Percentiles rank a stretch among this genome's conserved stretches.
Evolutionary conservation across 139 green algal species (phyloP).

Genomic region (Coccomyxa sp.): DNA sequence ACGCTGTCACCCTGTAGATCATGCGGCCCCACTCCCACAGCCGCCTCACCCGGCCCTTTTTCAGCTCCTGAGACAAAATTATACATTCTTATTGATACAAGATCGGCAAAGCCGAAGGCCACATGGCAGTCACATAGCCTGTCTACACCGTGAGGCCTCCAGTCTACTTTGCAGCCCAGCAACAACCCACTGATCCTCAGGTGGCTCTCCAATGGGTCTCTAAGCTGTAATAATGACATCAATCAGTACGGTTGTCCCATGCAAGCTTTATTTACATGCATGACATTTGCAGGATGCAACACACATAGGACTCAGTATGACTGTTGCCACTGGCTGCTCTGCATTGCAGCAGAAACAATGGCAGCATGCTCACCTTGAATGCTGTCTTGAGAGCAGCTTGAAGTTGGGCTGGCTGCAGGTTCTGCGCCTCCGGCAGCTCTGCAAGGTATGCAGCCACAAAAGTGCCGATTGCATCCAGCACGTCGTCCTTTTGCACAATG

Average conservation of each 20-base stretch:
- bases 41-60: conserved; percentile 28
- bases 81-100: not conserved
- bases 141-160: not conserved
- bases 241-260: no score
- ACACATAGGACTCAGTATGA: no score
- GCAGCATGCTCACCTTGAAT: conserved; percentile 13
- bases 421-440: conserved; percentile 33
- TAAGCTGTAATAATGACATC: no score
- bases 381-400: conserved; percentile 32
- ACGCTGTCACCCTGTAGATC: conserved; percentile 33
- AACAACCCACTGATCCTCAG: no score
- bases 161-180: no score
- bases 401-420: conserved; percentile 39
- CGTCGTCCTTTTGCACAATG: conserved; percentile 42
- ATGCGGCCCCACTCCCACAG: conserved; percentile 40
- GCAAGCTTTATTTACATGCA: no score
- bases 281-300: no score
- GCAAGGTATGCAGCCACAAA: conserved; percentile 56
- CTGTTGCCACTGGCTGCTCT: no score
- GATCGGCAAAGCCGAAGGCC: not conserved
- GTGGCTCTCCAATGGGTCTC: no score
- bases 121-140: not conserved
- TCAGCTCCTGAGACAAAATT: conserved; percentile 23
- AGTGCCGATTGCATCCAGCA: conserved; percentile 33
- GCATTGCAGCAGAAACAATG: no score